These are phyloP conservation scores for Casaregolazyma lundiana DNA, from an alignment of 1,139 yeast genomes.

Conservation along the genomic window DNA sequence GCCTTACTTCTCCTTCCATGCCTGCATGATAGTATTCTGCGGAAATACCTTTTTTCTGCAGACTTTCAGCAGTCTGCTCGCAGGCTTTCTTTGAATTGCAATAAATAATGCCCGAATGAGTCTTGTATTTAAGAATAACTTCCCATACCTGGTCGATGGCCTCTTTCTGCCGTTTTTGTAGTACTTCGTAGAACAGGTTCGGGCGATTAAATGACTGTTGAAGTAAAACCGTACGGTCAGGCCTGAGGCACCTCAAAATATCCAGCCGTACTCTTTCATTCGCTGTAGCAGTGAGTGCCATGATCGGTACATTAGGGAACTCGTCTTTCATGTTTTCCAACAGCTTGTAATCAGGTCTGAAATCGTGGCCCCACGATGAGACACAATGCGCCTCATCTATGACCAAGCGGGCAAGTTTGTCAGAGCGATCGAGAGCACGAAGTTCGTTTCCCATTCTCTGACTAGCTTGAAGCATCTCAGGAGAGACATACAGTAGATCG, in stretches of 20 bases:
- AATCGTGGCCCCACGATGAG: conserved; percentile 99
- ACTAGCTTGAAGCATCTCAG: conserved; percentile 89
- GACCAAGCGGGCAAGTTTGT: conserved; percentile 74
- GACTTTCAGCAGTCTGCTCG: conserved; percentile 68
- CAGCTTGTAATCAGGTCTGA: conserved; percentile 90
- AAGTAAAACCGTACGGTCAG: conserved; percentile 41
- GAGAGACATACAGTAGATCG: conserved; percentile 82
- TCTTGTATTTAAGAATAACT: conserved; percentile 53
- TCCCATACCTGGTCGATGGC: conserved; percentile 43
- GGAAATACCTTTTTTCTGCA: conserved; percentile 56
- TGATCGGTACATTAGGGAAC: conserved; percentile 79
- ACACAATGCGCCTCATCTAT: conserved; percentile 99
- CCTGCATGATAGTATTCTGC: conserved; percentile 92
- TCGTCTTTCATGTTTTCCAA: conserved; percentile 65
- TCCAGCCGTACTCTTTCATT: conserved; percentile 87
- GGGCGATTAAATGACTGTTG: conserved; percentile 81
- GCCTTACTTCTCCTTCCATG: conserved; percentile 72
- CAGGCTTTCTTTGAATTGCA: conserved; percentile 89
- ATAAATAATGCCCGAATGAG: conserved; percentile 82
- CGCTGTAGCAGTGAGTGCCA: conserved; percentile 98
- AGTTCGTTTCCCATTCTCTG: conserved; percentile 64
- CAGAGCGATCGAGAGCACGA: conserved; percentile 48
- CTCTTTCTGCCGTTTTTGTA: conserved; percentile 54
- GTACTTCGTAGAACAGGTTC: conserved; percentile 75
- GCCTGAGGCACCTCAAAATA: conserved; percentile 43